Conservation (phyloP, 495 filamentous ascomycete species). For the Astrothelium subdiscretum region DNA sequence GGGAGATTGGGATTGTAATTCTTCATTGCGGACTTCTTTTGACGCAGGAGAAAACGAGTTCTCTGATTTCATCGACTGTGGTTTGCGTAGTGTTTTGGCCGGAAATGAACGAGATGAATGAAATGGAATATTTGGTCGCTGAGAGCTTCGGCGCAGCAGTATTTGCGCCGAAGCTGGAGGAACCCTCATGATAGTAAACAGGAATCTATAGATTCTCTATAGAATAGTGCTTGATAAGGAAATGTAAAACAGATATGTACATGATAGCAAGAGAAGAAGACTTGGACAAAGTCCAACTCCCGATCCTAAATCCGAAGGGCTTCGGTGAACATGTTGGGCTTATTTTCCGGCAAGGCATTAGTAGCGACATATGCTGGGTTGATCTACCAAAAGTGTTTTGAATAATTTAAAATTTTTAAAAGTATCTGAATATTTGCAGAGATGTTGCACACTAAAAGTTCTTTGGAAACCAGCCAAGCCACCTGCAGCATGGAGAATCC, state of each 20-base stretch:
- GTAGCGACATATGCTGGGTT: too few relatives aligned
- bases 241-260: background rate
- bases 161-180: background rate
- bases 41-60: background rate
- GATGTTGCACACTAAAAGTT: too few relatives aligned
- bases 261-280: background rate
- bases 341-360: background rate
- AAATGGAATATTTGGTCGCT: background rate
- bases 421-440: too few relatives aligned
- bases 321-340: background rate
- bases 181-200: background rate
- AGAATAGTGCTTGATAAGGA: background rate
- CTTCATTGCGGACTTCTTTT: too few relatives aligned
- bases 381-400: too few relatives aligned
- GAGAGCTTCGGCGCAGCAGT: background rate
- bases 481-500: too few relatives aligned
- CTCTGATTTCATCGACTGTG: background rate
- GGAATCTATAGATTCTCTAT: background rate
- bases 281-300: background rate
- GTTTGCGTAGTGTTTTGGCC: background rate
- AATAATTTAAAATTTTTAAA: too few relatives aligned
- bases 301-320: background rate
- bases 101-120: background rate
- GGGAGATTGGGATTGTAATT: background rate
- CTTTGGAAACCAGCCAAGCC: too few relatives aligned